These are phyloP conservation scores for Sedum album DNA, from an alignment of 164 flowering plant species.

Conservation along the genomic window DNA sequence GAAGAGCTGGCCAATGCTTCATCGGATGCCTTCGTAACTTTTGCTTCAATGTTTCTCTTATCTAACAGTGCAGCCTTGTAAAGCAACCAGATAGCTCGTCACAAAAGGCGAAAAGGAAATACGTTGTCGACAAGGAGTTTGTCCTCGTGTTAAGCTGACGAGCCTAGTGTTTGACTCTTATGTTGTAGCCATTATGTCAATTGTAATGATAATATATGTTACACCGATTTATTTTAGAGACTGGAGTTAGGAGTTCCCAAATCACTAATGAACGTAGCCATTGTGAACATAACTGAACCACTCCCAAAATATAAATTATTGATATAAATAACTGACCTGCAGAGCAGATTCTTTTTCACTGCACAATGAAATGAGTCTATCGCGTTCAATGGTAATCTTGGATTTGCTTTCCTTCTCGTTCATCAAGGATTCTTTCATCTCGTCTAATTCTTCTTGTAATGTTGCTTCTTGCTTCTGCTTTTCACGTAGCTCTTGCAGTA, in stretches of 20 bases:
- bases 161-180: too few relatives aligned
- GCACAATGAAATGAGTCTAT: constrained; percentile 41
- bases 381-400: constrained; percentile 41
- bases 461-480: too few relatives aligned
- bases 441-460: too few relatives aligned
- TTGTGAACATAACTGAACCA: not conserved
- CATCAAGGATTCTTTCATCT: constrained; percentile 42
- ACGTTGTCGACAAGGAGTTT: too few relatives aligned
- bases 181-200: too few relatives aligned
- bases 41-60: too few relatives aligned
- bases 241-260: too few relatives aligned
- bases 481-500: too few relatives aligned
- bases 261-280: too few relatives aligned
- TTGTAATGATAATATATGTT: too few relatives aligned
- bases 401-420: constrained; percentile 44
- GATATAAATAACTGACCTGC: constrained; percentile 34
- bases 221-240: too few relatives aligned
- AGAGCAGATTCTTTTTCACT: constrained; percentile 23
- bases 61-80: constrained; percentile 52
- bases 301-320: not conserved
- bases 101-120: not conserved
- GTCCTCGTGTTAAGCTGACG: too few relatives aligned
- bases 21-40: constrained; percentile 34
- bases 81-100: constrained; percentile 6
- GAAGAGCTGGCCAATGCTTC: constrained; percentile 30